Evolutionary conservation across 495 filamentous ascomycete species (phyloP).

Genomic region (Podospora anserina): DNA sequence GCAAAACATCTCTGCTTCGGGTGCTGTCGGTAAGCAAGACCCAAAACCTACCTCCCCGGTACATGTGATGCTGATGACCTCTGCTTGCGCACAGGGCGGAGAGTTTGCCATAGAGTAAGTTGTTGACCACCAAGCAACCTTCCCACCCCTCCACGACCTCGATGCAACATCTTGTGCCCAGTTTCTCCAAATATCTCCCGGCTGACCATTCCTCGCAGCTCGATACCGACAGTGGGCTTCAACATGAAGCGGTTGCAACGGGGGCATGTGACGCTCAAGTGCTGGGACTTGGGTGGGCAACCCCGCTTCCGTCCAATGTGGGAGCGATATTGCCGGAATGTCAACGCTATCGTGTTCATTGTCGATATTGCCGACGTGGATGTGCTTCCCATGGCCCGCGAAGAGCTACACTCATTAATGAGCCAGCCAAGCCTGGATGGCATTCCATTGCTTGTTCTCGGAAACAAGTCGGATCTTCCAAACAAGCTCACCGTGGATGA

Average conservation of each 20-base stretch:
- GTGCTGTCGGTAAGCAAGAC: slow-evolving; percentile 79
- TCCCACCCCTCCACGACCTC: slow-evolving; percentile 10
- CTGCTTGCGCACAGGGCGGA: slow-evolving; percentile 64
- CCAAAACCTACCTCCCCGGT: neutral
- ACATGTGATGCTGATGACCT: slow-evolving; percentile 15
- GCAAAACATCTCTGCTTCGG: slow-evolving; percentile 91
- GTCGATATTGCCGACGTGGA: slow-evolving; percentile 75
- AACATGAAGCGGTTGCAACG: slow-evolving; percentile 98
- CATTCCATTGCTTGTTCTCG: slow-evolving; percentile 92
- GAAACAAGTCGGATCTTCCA: slow-evolving; percentile 93
- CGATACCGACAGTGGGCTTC: slow-evolving; percentile 97
- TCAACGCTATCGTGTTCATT: slow-evolving; percentile 98
- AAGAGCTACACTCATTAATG: slow-evolving; percentile 87
- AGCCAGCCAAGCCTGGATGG: slow-evolving; percentile 79
- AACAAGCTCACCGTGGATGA: slow-evolving; percentile 89
- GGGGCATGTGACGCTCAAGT: slow-evolving; percentile 97
- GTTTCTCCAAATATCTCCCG: slow-evolving; percentile 23
- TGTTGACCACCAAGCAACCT: slow-evolving; percentile 13
- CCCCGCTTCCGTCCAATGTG: slow-evolving; percentile 98
- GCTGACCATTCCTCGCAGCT: slow-evolving; percentile 60
- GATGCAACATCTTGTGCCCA: slow-evolving; percentile 11
- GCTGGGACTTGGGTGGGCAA: slow-evolving; percentile 97
- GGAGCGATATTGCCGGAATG: slow-evolving; percentile 96
- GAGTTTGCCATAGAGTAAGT: slow-evolving; percentile 99
- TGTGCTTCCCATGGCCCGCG: slow-evolving; percentile 79